phyloP scores from a whole-genome alignment of 208 protist species.

The Trypanosoma vivax region DNA sequence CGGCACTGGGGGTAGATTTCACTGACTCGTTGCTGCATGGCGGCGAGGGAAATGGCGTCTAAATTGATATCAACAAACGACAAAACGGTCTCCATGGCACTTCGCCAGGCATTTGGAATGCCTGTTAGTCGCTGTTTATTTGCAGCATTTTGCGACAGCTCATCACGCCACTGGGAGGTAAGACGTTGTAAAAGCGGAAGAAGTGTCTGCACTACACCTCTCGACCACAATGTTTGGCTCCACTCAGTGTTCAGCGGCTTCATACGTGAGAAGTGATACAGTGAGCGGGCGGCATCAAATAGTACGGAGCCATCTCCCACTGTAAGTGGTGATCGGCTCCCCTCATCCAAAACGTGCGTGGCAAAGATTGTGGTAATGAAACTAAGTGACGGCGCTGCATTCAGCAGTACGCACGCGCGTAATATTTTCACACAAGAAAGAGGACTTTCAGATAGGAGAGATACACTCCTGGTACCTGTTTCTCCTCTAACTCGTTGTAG shows the following conservation, averaged over 20 bases:
- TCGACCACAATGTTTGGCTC: slow-evolving; percentile 31
- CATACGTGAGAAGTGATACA: slow-evolving; percentile 43
- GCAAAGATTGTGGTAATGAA: slow-evolving; percentile 32
- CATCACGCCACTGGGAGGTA: slow-evolving; percentile 11
- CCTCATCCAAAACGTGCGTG: background rate
- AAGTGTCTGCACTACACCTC: slow-evolving; percentile 25
- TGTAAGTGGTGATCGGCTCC: slow-evolving; percentile 1
- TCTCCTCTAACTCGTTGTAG: slow-evolving; percentile 7
- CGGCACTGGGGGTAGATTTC: slow-evolving; percentile 21
- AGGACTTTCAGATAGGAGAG: slow-evolving; percentile 24
- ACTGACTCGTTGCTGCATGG: slow-evolving; percentile 30
- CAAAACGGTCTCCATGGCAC: slow-evolving; percentile 39
- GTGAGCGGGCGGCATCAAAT: slow-evolving; percentile 63
- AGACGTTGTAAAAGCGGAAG: slow-evolving; percentile 33
- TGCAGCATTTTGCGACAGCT: background rate
- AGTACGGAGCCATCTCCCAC: slow-evolving; percentile 34
- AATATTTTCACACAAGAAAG: slow-evolving; percentile 42
- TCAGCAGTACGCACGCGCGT: slow-evolving; percentile 47
- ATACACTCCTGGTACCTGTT: background rate
- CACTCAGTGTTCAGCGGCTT: slow-evolving; percentile 2
- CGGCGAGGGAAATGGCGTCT: slow-evolving; percentile 11
- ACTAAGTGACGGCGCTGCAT: slow-evolving; percentile 29
- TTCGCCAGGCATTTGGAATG: slow-evolving; percentile 57
- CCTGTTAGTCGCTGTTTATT: slow-evolving; percentile 5
- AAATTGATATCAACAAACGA: slow-evolving; percentile 44